A percentile compares a stretch with the other conserved stretches of the same genome.
These are phyloP conservation scores for Fraxinus angustifolia DNA, from an alignment of 305 asterid genomes.

Conservation along the genomic window DNA sequence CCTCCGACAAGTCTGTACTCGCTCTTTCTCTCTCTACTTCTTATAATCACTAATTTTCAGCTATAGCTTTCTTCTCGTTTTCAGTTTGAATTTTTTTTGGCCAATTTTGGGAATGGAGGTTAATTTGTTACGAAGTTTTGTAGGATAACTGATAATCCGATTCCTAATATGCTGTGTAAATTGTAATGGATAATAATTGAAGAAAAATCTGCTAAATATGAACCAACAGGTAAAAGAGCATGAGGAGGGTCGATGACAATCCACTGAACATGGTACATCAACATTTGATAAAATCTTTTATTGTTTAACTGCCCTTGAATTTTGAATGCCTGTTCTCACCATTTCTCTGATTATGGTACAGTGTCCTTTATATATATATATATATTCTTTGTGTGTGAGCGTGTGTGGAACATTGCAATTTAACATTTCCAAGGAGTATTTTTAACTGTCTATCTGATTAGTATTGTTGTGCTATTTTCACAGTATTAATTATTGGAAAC, in stretches of 20 bases:
- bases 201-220: background rate
- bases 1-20: conserved; percentile 59
- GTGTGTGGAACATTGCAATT: background rate
- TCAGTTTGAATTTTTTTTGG: background rate
- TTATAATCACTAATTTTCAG: background rate
- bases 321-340: too few species aligned
- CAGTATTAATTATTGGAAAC: background rate
- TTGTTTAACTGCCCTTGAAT: background rate
- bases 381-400: background rate
- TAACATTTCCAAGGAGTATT: background rate
- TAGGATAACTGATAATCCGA: background rate
- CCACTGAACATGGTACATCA: background rate
- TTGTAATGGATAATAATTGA: conserved; percentile 7
- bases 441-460: background rate
- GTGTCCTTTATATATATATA: background rate
- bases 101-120: background rate
- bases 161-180: background rate
- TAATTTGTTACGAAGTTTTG: background rate
- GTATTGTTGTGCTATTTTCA: background rate
- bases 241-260: background rate
- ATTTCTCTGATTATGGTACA: background rate
- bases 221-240: background rate
- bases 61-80: background rate
- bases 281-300: background rate
- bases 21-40: background rate